Evolutionary conservation across 192 early-diverging fungal genomes (phyloP), one percentile per base, ranked within the genome.

Genomic region (Coemansia sp.): DNA sequence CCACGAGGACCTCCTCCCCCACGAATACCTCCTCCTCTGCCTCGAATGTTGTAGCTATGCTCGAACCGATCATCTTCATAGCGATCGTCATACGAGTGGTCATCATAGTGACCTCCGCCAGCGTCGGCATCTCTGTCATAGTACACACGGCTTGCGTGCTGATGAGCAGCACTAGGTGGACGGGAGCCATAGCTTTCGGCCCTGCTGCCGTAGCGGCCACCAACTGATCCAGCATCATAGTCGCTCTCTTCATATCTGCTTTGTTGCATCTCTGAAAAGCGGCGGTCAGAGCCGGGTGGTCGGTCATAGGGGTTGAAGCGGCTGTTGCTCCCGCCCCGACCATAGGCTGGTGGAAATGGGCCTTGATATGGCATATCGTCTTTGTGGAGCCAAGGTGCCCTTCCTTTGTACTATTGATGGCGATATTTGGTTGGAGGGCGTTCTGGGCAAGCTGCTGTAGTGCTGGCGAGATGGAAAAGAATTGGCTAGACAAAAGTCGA

Each of bases 301-400:
- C 39, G 39, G 3, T 22, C 21, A 36, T 56, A 56, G 14, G 54
- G 54, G 15, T 32, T 56, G 32, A 43, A 56, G 19, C 54, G 54
- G 8, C 18, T 23, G 33, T 5, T 43, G 31, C 32, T 43, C 18
- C 54, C 32, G 5, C 54, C 54, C 33, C 54, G 40, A 9, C 27
- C n/a, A 43, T 19, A 23, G 23, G 22, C 22, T 19, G 22, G 41
- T 23, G 41, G 41, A 25, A 25, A 14, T 26, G 21, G 10, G 11
- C 41, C 41, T 43, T 43, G 41, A 26, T 43, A 43, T 10, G 41
- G 41, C 41, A 43, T 43, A 18, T 4, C 41, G n/a, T n/a, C n/a
- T n/a, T n/a, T n/a, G n/a, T n/a, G n/a, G n/a, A n/a, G n/a, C n/a
- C n/a, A n/a, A n/a, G n/a, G n/a, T n/a, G n/a, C n/a, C n/a, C n/a